These are phyloP conservation scores for Chaetomium strumarium DNA, from an alignment of 2,329 filamentous ascomycete genomes.

Conservation along the genomic window DNA sequence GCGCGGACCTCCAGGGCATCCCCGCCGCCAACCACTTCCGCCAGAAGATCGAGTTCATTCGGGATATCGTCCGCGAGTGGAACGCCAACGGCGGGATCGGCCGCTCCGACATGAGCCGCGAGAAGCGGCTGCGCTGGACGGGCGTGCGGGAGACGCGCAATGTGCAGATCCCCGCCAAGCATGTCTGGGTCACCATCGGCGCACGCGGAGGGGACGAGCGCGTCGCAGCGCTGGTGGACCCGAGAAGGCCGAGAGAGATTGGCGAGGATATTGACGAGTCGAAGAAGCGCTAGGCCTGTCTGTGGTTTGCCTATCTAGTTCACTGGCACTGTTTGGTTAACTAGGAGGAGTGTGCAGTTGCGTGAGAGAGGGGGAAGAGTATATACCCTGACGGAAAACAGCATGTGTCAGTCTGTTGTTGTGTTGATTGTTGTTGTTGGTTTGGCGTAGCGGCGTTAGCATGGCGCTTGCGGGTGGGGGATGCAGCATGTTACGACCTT, in stretches of 20 bases:
- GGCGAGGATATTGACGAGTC: slow-evolving; percentile 49
- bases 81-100: slow-evolving; percentile 63
- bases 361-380: neutral
- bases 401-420: neutral
- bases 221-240: slow-evolving; percentile 50
- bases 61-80: slow-evolving; percentile 65
- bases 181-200: slow-evolving; percentile 65
- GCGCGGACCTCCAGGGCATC: slow-evolving; percentile 55
- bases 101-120: slow-evolving; percentile 53
- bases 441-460: slow-evolving; percentile 2
- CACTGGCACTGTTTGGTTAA: neutral
- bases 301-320: neutral
- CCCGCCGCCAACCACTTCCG: slow-evolving; percentile 68
- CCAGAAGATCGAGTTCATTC: slow-evolving; percentile 68
- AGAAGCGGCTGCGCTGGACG: slow-evolving; percentile 51
- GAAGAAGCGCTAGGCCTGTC: neutral
- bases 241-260: slow-evolving; percentile 46
- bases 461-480: neutral
- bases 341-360: neutral
- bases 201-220: slow-evolving; percentile 54
- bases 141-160: slow-evolving; percentile 52
- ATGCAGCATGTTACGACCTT: slow-evolving; percentile 7
- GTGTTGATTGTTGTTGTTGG: neutral
- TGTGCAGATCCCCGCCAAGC: slow-evolving; percentile 50
- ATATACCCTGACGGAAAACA: neutral